Evolutionary conservation across 192 early-diverging fungal genomes (phyloP).

Genomic region (Umbelopsis vinacea): DNA sequence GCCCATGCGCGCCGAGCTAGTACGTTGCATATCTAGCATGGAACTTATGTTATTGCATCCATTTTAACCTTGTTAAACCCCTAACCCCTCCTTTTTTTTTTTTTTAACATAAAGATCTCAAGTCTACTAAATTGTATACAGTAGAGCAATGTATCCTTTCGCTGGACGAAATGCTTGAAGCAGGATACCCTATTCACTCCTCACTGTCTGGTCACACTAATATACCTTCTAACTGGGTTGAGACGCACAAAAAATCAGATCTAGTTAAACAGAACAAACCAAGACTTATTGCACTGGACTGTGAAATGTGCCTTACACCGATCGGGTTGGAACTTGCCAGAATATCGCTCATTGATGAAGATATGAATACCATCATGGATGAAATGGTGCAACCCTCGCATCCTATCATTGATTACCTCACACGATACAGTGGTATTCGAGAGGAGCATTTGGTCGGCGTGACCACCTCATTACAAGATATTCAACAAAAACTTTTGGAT

Average conservation of each 20-base stretch:
- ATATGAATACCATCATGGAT: constrained; percentile 46
- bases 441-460: constrained; percentile 42
- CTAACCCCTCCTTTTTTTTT: background rate
- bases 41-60: background rate
- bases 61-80: background rate
- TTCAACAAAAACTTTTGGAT: constrained; percentile 49
- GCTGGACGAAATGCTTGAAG: constrained; percentile 44
- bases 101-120: constrained; percentile 6
- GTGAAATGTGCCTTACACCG: constrained; percentile 52
- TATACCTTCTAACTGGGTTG: constrained; percentile 45
- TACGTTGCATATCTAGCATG: background rate
- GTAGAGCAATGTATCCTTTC: constrained; percentile 48
- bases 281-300: constrained; percentile 57
- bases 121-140: constrained; percentile 19
- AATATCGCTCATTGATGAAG: constrained; percentile 52
- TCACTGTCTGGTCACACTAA: background rate
- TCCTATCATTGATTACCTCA: constrained; percentile 59
- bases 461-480: constrained; percentile 46
- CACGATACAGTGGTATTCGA: constrained; percentile 61
- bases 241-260: constrained; percentile 34
- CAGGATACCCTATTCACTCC: constrained; percentile 48
- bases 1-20: constrained; percentile 36
- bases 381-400: constrained; percentile 56
- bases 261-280: constrained; percentile 12
- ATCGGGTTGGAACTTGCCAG: constrained; percentile 53